Conservation (phyloP, 345 rosid species). For the Erysimum cheiranthoides region DNA sequence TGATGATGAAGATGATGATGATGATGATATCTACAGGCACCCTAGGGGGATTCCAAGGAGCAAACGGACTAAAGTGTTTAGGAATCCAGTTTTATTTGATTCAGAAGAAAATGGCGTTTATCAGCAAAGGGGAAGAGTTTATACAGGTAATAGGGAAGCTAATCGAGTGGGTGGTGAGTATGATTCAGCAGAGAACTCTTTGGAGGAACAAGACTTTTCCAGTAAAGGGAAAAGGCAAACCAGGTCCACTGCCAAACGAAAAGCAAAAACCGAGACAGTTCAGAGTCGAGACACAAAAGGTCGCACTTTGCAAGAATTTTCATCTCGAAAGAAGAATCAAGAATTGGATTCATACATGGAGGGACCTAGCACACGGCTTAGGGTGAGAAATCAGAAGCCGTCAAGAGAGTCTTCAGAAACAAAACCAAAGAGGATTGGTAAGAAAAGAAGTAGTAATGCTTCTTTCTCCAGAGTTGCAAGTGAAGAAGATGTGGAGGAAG, state of each 20-base stretch:
- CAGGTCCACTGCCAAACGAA: conserved; percentile 44
- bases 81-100: conserved; percentile 52
- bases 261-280: conserved; percentile 43
- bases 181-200: conserved; percentile 50
- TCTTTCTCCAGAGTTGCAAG: conserved; percentile 46
- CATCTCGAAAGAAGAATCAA: conserved; percentile 47
- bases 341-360: conserved; percentile 54
- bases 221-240: conserved; percentile 27
- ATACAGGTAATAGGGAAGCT: conserved; percentile 38
- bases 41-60: conserved; percentile 53
- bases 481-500: conserved; percentile 56
- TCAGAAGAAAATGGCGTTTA: conserved; percentile 44
- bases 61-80: conserved; percentile 47
- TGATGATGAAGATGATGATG: conserved; percentile 47
- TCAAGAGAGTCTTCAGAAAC: conserved; percentile 48
- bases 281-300: conserved; percentile 40
- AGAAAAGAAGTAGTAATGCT: conserved; percentile 55
- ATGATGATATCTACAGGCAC: conserved; percentile 49
- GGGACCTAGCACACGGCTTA: conserved; percentile 78
- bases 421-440: conserved; percentile 55
- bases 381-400: conserved; percentile 64
- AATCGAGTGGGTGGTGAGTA: conserved; percentile 47
- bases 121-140: conserved; percentile 43
- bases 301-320: conserved; percentile 14
- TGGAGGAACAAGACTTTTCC: conserved; percentile 22